Percentiles rank a stretch among this genome's conserved stretches.
These are phyloP conservation scores for Camellia japonica DNA, from an alignment of 148 eudicot genomes.

Conservation along the genomic window DNA sequence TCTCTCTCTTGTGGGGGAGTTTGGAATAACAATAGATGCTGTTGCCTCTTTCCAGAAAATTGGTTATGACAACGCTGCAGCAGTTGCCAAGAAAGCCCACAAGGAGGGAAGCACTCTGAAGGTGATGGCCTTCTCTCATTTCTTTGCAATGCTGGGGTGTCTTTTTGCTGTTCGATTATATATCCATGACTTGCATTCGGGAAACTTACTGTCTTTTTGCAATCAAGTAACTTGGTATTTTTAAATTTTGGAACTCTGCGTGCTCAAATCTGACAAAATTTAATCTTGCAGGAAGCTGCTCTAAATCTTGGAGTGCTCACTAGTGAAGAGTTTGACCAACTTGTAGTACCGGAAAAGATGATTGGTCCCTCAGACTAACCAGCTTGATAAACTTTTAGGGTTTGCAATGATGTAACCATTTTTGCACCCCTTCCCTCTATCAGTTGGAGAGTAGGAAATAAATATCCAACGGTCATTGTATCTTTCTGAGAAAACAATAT, in stretches of 20 bases:
- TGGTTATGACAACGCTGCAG: conserved; percentile 97
- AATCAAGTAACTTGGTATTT: neutral
- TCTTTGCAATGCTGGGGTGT: neutral
- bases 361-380: conserved; percentile 79
- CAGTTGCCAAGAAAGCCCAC: conserved; percentile 94
- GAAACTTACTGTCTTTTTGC: neutral
- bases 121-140: conserved; percentile 34
- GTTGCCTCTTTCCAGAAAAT: conserved; percentile 57
- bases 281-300: conserved; percentile 76
- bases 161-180: neutral
- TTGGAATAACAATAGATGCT: conserved; percentile 12
- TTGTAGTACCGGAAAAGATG: conserved; percentile 91
- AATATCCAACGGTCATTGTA: neutral
- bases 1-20: neutral
- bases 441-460: neutral
- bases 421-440: neutral
- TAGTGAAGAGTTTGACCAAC: conserved; percentile 75
- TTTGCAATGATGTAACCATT: neutral
- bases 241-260: neutral
- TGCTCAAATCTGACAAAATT: conserved; percentile 6
- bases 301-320: conserved; percentile 76
- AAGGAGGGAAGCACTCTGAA: conserved; percentile 84
- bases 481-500: neutral
- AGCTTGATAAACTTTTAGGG: neutral
- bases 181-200: neutral